Percentiles rank a stretch among this genome's conserved stretches.
Conservation (phyloP, 108 stramenopile species). For the Stephanodiscus minutulus region DNA sequence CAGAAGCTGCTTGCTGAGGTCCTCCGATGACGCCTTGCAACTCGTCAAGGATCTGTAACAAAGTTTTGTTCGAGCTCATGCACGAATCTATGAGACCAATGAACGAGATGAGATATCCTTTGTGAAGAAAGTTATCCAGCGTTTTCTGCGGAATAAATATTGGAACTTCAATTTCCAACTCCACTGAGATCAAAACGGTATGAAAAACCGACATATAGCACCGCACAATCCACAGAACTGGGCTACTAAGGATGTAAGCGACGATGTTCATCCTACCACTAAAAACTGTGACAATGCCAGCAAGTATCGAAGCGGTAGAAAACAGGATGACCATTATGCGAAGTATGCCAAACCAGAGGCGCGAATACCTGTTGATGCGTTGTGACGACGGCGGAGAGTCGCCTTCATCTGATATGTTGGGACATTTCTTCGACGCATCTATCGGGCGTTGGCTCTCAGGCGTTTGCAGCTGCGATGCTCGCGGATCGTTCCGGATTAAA, state of each 20-base stretch:
- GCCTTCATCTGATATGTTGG: neutral
- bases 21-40: constrained; percentile 6
- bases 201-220: constrained; percentile 25
- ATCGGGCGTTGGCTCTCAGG: constrained; percentile 10
- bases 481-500: neutral
- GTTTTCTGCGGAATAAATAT: constrained; percentile 26
- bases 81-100: constrained; percentile 34
- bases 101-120: constrained; percentile 36
- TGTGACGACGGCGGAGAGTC: neutral
- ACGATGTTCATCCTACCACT: constrained; percentile 18
- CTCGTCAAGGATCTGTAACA: constrained; percentile 13
- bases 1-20: constrained; percentile 9
- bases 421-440: neutral
- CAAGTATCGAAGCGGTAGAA: constrained; percentile 19
- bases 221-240: constrained; percentile 28
- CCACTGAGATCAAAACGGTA: constrained; percentile 19
- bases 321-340: constrained; percentile 25
- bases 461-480: neutral
- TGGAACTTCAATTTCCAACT: constrained; percentile 19
- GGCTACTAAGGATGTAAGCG: constrained; percentile 14
- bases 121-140: constrained; percentile 24
- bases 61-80: constrained; percentile 23
- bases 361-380: neutral
- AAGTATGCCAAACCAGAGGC: constrained; percentile 10
- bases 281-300: constrained; percentile 24